Evolutionary conservation across 2,329 filamentous ascomycete genomes (phyloP).

Genomic region (Ceratocystis diversiconidia): DNA sequence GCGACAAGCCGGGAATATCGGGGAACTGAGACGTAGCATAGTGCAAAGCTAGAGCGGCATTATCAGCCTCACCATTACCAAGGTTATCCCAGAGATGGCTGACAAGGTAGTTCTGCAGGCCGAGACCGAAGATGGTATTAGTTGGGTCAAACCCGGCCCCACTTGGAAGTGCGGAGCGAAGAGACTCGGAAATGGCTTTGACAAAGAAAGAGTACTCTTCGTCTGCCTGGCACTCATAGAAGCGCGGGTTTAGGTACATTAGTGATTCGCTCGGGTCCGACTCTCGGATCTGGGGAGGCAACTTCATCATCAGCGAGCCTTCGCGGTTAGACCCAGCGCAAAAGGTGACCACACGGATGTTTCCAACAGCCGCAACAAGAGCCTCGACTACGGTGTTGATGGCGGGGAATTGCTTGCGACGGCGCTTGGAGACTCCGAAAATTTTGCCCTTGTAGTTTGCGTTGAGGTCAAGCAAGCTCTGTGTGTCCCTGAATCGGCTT

Average conservation of each 20-base stretch:
- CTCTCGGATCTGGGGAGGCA: conserved; percentile 44
- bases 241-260: conserved; percentile 20
- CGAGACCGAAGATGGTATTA: conserved; percentile 29
- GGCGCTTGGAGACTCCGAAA: conserved; percentile 66
- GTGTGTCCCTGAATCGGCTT: conserved; percentile 42
- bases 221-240: not conserved
- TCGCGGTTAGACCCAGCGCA: conserved; percentile 81
- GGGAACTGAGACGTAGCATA: conserved; percentile 55
- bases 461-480: conserved; percentile 38
- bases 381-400: conserved; percentile 69
- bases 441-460: conserved; percentile 39
- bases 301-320: conserved; percentile 60
- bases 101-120: conserved; percentile 33
- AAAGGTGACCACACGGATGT: conserved; percentile 62
- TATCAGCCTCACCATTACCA: conserved; percentile 36
- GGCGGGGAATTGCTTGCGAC: conserved; percentile 69
- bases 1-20: conserved; percentile 57
- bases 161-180: conserved; percentile 32
- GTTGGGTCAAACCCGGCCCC: conserved; percentile 24
- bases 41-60: conserved; percentile 58
- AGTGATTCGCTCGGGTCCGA: conserved; percentile 46
- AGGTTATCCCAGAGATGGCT: conserved; percentile 37
- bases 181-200: conserved; percentile 27
- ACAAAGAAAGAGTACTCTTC: conserved; percentile 24
- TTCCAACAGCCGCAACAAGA: conserved; percentile 53